phyloP scores from a whole-genome alignment of 805 yeast species.

The Starmerella riodocensis region DNA sequence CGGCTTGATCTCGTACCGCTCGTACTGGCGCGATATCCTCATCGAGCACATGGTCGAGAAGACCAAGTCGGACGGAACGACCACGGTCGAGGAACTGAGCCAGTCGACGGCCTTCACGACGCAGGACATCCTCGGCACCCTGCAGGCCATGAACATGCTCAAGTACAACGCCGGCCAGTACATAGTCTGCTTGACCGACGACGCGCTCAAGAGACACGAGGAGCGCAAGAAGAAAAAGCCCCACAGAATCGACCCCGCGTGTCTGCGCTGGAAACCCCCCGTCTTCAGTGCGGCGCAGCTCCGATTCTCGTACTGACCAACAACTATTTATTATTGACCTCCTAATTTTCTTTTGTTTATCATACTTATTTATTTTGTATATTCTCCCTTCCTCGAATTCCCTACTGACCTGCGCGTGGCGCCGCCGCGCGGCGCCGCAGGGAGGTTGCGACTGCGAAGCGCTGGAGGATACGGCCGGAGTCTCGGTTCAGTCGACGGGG shows the following conservation, averaged over 20 bases:
- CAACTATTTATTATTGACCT: too few relatives aligned
- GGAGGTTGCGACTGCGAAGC: too few relatives aligned
- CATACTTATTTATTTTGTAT: too few relatives aligned
- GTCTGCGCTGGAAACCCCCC: conserved; percentile 87
- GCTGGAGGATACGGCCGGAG: too few relatives aligned
- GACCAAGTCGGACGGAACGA: conserved; percentile 39
- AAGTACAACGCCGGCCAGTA: conserved; percentile 94
- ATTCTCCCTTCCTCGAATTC: too few relatives aligned
- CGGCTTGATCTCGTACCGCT: conserved; percentile 85
- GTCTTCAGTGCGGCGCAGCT: conserved; percentile 86
- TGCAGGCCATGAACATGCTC: conserved; percentile 79
- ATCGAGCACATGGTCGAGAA: conserved; percentile 58
- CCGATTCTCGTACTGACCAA: conserved; percentile 42
- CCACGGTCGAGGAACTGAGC: conserved; percentile 84
- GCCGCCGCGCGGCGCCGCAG: too few relatives aligned
- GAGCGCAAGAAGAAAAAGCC: conserved; percentile 55
- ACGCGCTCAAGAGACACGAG: conserved; percentile 62
- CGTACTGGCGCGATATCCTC: conserved; percentile 89
- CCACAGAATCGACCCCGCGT: conserved; percentile 59
- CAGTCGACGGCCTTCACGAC: conserved; percentile 87
- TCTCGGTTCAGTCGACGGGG: conserved; percentile 10
- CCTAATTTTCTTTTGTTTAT: too few relatives aligned
- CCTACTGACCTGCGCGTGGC: too few relatives aligned
- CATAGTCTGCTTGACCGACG: conserved; percentile 73
- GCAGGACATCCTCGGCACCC: conserved; percentile 83